Conservation (phyloP, 2,329 filamentous ascomycete genomes). For the Fusarium sororula region DNA sequence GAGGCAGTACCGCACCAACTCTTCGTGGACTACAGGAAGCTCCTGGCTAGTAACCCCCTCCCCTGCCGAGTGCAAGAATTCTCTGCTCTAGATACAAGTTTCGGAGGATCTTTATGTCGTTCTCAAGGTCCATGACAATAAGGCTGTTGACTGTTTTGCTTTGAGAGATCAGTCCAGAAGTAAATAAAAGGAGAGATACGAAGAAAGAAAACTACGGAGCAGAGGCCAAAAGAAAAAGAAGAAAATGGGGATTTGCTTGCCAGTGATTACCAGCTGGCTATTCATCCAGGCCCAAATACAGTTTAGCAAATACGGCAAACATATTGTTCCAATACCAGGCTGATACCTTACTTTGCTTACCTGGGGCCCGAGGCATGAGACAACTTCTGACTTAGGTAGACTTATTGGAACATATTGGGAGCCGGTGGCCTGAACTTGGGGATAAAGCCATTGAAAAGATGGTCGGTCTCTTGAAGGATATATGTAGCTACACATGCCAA, state of each 20-base stretch:
- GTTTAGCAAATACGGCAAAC: background rate
- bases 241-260: background rate
- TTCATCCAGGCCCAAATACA: background rate
- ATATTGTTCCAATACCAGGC: background rate
- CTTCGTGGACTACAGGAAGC: conserved; percentile 76
- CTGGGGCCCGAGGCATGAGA: background rate
- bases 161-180: background rate
- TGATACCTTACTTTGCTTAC: background rate
- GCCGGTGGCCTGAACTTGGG: background rate
- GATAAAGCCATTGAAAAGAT: background rate
- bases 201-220: no score
- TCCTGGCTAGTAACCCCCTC: conserved; percentile 78
- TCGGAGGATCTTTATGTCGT: background rate
- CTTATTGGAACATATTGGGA: background rate
- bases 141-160: no score
- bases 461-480: background rate
- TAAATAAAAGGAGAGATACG: background rate
- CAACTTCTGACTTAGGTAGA: background rate
- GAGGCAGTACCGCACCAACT: conserved; percentile 73
- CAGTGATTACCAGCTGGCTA: background rate
- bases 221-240: background rate
- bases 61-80: conserved; percentile 62
- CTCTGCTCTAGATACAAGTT: conserved; percentile 11
- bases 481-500: background rate
- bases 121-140: background rate